phyloP scores from a whole-genome alignment of 331 rosid species.

The Arachis monticola region DNA sequence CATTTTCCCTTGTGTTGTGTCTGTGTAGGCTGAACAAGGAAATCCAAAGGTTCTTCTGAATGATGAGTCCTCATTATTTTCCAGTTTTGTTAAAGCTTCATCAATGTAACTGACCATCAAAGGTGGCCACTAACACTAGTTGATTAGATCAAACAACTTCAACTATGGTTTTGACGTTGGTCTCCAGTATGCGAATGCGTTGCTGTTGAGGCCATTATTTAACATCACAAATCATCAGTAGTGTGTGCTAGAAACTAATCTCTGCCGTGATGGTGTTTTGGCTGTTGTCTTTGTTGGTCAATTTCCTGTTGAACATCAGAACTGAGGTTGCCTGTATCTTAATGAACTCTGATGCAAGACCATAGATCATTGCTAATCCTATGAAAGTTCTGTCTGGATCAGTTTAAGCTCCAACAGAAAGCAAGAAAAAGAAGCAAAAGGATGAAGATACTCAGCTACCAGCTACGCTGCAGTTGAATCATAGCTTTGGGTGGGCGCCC shows the following conservation, averaged over 20 bases:
- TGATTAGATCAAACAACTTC: constrained; percentile 1
- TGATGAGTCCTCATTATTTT: constrained; percentile 65
- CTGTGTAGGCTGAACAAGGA: constrained; percentile 81
- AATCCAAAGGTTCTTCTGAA: constrained; percentile 69
- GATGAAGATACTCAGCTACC: too few species aligned
- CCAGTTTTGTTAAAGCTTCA: constrained; percentile 80
- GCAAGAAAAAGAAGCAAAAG: too few species aligned
- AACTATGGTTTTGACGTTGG: constrained; percentile 14
- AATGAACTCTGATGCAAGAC: neutral
- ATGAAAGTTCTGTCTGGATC: neutral
- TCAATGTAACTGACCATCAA: constrained; percentile 53
- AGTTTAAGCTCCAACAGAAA: neutral
- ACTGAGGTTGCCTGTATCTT: constrained; percentile 1
- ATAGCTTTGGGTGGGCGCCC: too few species aligned
- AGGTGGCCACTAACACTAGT: neutral
- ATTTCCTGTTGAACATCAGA: constrained; percentile 22
- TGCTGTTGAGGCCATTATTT: neutral
- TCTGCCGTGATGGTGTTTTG: constrained; percentile 1
- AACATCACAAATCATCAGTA: neutral
- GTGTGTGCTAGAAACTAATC: constrained; percentile 7
- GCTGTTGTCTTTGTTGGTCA: constrained; percentile 13
- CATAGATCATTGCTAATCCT: constrained; percentile 2
- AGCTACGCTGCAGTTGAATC: too few species aligned
- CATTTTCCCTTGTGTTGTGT: neutral
- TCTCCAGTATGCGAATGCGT: neutral